Evolutionary conservation across 257 asterid species (phyloP), one percentile per base, ranked within the genome.

Genomic region (Nicotiana otophora): DNA sequence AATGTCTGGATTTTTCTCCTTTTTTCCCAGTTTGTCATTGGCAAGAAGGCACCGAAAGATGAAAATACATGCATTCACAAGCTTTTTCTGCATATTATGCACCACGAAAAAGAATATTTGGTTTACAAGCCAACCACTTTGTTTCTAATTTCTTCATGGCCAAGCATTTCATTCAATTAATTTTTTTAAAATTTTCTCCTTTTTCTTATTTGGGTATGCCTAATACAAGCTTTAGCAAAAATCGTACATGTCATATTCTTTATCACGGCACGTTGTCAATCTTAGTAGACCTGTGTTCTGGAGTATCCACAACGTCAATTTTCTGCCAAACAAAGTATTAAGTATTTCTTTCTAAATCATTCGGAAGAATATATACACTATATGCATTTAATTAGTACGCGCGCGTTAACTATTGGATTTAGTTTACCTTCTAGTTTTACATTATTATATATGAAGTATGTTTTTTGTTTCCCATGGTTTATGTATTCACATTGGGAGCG

Each of bases 21-120:
- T 48, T 20, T 46, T 74, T 7, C 2, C 48, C 11, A 74, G 62
- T 48, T 14, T 74, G 79, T 48, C 23, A 74, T 48, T 74, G 26
- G 39, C 62, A 46, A 26, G 36, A 74, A 74, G 61, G 79, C 62
- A 74, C 79, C 79, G 62, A 74, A 74, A 74, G 79, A 48, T 3
- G 12, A 48, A 48, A 70, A 74, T 5, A 48, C 23, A 57, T 57
- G 63, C 63, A 57, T 57, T 57, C 14, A 14, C 79, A 74, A 23
- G 42, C 33, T 14, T 74, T 72, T 74, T 74, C 23, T 48, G 42
- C 26, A 23, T 46, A 74, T 26, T 48, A 48, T 23, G 39, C 33
- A 70, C n/a, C 58, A 20, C n/a, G 14, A 20, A 70, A 42, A 11
- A 48, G 79, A 74, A 74, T 74, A 46, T 48, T 46, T 74, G 23